Percentiles rank a stretch among this genome's conserved stretches.
Conservation (phyloP, 2,329 filamentous ascomycete genomes). For the Venturia pyrina region DNA sequence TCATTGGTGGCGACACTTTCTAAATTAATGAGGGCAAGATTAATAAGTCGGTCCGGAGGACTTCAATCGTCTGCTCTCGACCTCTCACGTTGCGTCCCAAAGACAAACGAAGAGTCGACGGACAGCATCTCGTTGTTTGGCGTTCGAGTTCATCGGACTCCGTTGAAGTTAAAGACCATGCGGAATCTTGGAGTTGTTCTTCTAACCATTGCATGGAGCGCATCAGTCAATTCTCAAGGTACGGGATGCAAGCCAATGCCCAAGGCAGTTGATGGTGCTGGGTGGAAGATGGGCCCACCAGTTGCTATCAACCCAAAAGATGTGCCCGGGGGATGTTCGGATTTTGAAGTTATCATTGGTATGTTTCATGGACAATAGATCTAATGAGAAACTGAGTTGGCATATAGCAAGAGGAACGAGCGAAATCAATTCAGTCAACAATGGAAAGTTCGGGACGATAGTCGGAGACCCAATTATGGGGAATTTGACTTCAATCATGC, state of each 20-base stretch:
- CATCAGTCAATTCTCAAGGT: background rate
- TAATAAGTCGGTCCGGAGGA: background rate
- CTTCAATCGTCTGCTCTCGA: background rate
- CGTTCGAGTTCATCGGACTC: background rate
- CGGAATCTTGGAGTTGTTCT: background rate
- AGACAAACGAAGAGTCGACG: no score
- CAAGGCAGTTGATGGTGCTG: background rate
- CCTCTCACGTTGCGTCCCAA: no score
- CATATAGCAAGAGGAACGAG: slow-evolving; percentile 11
- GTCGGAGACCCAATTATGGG: slow-evolving; percentile 11
- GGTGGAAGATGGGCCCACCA: slow-evolving; percentile 9
- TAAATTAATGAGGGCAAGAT: background rate
- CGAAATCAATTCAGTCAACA: background rate
- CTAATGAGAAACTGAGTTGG: background rate
- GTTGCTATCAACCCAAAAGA: slow-evolving; percentile 7
- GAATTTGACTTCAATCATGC: slow-evolving; percentile 9
- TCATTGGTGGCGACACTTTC: background rate
- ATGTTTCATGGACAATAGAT: background rate
- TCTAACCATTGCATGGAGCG: background rate
- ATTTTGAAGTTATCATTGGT: slow-evolving; percentile 11
- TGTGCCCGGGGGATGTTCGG: slow-evolving; percentile 10
- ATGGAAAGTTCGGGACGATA: slow-evolving; percentile 10
- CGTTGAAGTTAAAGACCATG: background rate
- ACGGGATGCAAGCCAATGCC: slow-evolving; percentile 8
- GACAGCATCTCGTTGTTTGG: background rate